Base-by-base conservation (phyloP, 2,329 filamentous ascomycete genomes). In the Fusarium oligoseptatum region DNA sequence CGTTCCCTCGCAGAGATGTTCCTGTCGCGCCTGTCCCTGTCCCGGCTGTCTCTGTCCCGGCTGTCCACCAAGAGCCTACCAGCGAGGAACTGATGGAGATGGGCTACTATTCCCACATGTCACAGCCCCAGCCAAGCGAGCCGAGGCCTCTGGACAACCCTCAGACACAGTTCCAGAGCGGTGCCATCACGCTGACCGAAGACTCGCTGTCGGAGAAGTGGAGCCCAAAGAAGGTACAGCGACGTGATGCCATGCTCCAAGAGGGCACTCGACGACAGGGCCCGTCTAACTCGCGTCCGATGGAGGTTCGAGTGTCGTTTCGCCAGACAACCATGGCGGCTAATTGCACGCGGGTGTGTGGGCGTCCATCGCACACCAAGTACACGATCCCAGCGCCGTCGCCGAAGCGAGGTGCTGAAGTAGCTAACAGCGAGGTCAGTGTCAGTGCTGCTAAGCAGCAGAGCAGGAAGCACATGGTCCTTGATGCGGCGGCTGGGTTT, bases 1-100 rank as follows among this genome's bases (percentile, higher is more conserved):
- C n/a, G 36, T 14, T 12, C 22, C 22, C 39, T 11, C 11, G 10
- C 20, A 56, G 15, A 36, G 43, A 56, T 15, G 11, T 37, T 3
- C 20, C 15, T 15, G 32, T 17, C 55, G 8, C 45, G 8, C 27
- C 27, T 29, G 27, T 29, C 27, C 27, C 27, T 29, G 8, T 29
- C 8, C 27, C 27, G 27, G 7, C 27, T 29, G 27, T 9, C 27
- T 7, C 27, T 29, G 27, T 29, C 27, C 27, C 27, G 27, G 27
- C 52, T 32, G n/a, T 8, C 6, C 29, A 48, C 24, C 29, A 50
- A 85, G 62, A 91, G 88, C 22, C 90, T 88, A 7, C 93, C 89
- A 80, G 75, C 83, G 60, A 68, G 75, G 56, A 80, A 67, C 32
- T 94, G 90, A 79, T 79, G 64, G 70, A 77, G 15, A 32, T n/a